phyloP scores from a whole-genome alignment of 129 eudicot genomes.

The Flaveria robusta region DNA sequence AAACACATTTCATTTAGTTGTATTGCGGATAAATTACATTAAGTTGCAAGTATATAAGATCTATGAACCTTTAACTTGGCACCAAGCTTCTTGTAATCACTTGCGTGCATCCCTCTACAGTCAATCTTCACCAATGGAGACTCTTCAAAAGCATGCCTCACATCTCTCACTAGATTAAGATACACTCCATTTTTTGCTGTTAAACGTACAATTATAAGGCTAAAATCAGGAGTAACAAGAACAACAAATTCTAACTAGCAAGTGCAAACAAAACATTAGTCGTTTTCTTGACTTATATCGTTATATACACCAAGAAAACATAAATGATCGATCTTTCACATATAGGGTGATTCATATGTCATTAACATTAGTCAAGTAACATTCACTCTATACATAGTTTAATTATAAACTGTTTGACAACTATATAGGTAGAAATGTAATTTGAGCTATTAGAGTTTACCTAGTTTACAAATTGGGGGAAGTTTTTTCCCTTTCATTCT shows the following conservation, averaged over 20 bases:
- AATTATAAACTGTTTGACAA: not conserved
- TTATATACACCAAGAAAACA: not conserved
- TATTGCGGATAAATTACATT: not conserved
- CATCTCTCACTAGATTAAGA: constrained; percentile 71
- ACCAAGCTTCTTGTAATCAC: constrained; percentile 96
- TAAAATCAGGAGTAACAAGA: constrained; percentile 2
- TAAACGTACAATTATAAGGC: not conserved
- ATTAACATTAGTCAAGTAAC: not conserved
- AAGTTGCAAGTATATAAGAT: not conserved
- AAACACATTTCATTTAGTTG: not conserved
- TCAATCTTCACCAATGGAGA: constrained; percentile 78
- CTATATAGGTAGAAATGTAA: not conserved
- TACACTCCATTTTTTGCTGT: constrained; percentile 94
- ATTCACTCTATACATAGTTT: not conserved
- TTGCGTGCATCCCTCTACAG: constrained; percentile 83
- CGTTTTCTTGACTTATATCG: not conserved
- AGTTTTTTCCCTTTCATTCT: constrained; percentile 77
- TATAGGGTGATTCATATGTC: not conserved
- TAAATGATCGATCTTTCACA: not conserved
- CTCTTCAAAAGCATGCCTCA: constrained; percentile 88
- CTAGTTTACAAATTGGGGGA: constrained; percentile 83
- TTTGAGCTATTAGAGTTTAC: constrained; percentile 35
- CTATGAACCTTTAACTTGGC: constrained; percentile 81
- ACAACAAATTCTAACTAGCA: not conserved
- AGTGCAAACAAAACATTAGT: constrained; percentile 13